A percentile compares a stretch with the other conserved stretches of the same genome.
Evolutionary conservation across 2,329 filamentous ascomycete species (phyloP).

Genomic region (Exophiala lecanii-corni): DNA sequence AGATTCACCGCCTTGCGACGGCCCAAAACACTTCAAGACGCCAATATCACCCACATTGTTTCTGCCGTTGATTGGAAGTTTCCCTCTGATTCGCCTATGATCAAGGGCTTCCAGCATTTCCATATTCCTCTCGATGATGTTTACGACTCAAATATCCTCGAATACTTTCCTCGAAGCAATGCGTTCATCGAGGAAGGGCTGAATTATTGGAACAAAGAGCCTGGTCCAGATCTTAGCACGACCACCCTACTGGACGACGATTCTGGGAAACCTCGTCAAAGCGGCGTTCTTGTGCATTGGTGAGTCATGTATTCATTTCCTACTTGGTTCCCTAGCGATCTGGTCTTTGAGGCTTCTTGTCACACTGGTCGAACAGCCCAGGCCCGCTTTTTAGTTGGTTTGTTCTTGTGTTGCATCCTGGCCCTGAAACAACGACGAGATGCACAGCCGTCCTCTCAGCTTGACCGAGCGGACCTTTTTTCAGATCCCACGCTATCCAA

Average conservation of each 20-base stretch:
- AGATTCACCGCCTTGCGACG: constrained; percentile 77
- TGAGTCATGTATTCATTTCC: constrained; percentile 42
- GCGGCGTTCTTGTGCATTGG: constrained; percentile 65
- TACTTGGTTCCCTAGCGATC: too few species aligned
- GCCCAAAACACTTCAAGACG: constrained; percentile 62
- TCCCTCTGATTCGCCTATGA: constrained; percentile 46
- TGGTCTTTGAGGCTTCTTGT: too few species aligned
- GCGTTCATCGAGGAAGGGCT: constrained; percentile 78
- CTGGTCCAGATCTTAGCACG: background rate
- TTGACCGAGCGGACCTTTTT: too few species aligned
- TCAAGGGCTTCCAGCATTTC: constrained; percentile 64
- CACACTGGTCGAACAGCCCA: too few species aligned
- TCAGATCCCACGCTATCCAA: too few species aligned
- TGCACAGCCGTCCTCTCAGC: too few species aligned
- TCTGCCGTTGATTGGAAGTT: constrained; percentile 67
- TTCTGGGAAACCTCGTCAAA: constrained; percentile 25
- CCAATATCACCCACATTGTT: constrained; percentile 84
- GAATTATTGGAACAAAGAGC: constrained; percentile 30
- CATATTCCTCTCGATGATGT: constrained; percentile 85
- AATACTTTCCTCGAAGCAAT: constrained; percentile 72
- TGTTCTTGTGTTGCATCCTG: too few species aligned
- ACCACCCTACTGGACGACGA: background rate
- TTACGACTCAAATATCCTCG: constrained; percentile 79
- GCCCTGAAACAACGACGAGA: too few species aligned
- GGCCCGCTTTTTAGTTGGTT: too few species aligned